Percentiles rank a stretch among this genome's conserved stretches.
Conservation (phyloP, 2,329 filamentous ascomycete genomes). For the Phaeosphaeriaceae sp. region DNA sequence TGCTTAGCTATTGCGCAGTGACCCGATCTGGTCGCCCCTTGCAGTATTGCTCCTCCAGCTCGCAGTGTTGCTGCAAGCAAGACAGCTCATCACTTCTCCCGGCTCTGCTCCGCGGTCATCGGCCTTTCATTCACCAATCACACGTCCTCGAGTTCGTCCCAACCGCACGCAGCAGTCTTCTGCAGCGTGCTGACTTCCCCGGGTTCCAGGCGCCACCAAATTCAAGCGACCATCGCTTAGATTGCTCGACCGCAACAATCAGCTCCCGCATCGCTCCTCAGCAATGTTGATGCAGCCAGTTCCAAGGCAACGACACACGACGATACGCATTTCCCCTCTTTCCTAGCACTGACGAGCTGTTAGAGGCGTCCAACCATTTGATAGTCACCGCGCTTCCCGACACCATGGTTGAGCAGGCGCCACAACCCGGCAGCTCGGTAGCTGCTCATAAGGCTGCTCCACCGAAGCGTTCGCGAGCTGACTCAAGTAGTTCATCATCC, state of each 20-base stretch:
- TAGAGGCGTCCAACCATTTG: not conserved
- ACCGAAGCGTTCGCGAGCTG: constrained; percentile 41
- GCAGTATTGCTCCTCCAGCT: constrained; percentile 1
- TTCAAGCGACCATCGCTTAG: constrained; percentile 28
- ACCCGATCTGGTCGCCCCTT: constrained; percentile 9
- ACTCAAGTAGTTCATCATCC: constrained; percentile 43
- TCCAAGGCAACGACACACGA: too few species aligned
- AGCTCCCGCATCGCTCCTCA: constrained; percentile 17
- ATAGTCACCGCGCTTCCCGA: constrained; percentile 29
- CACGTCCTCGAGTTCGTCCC: too few species aligned
- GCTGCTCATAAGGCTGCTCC: constrained; percentile 43
- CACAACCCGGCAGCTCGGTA: constrained; percentile 46
- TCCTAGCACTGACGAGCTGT: not conserved
- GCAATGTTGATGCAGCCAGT: constrained; percentile 9
- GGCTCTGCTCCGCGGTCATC: not conserved
- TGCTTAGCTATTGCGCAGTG: constrained; percentile 12
- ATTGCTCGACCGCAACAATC: constrained; percentile 19
- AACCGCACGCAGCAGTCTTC: constrained; percentile 10
- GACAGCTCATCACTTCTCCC: not conserved
- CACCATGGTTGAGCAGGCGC: constrained; percentile 47
- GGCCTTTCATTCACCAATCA: not conserved
- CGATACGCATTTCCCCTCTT: constrained; percentile 10
- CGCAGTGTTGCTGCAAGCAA: not conserved
- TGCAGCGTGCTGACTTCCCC: constrained; percentile 1
- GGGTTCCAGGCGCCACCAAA: constrained; percentile 20